Evolutionary conservation across 2,329 filamentous ascomycete species (phyloP).

Genomic region (Aureobasidium sp.): DNA sequence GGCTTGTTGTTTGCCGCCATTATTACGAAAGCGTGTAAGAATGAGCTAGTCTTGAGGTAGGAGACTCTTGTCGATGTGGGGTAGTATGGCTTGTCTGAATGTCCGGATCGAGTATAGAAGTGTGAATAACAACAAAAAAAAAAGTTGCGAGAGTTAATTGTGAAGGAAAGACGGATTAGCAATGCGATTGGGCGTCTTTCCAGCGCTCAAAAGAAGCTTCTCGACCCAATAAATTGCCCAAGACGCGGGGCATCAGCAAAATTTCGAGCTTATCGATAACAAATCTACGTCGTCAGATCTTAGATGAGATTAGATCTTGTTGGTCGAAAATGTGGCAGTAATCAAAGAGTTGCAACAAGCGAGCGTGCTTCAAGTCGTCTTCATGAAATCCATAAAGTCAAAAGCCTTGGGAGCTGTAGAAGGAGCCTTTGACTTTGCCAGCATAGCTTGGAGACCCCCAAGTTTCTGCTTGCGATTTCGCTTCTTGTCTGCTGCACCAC

Average conservation of each 20-base stretch:
- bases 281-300: background rate
- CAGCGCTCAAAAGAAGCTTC: background rate
- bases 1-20: conserved; percentile 24
- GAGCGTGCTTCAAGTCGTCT: conserved; percentile 33
- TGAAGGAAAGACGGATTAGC: conserved; percentile 7
- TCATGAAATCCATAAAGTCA: conserved; percentile 61
- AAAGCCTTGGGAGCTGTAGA: conserved; percentile 38
- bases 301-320: background rate
- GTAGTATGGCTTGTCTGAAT: background rate
- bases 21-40: background rate
- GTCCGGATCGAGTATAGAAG: background rate
- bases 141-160: background rate
- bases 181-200: conserved; percentile 5
- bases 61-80: conserved; percentile 3
- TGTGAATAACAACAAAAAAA: background rate
- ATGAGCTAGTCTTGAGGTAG: background rate
- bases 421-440: conserved; percentile 51
- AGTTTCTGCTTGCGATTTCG: conserved; percentile 61
- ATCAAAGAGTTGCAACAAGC: too few species aligned
- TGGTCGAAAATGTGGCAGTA: background rate
- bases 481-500: conserved; percentile 44
- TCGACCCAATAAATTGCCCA: background rate
- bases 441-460: conserved; percentile 58
- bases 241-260: conserved; percentile 9
- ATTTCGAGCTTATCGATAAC: conserved; percentile 16